Conservation (phyloP, 257 asterid genomes). For the Solanum lignicaule region DNA sequence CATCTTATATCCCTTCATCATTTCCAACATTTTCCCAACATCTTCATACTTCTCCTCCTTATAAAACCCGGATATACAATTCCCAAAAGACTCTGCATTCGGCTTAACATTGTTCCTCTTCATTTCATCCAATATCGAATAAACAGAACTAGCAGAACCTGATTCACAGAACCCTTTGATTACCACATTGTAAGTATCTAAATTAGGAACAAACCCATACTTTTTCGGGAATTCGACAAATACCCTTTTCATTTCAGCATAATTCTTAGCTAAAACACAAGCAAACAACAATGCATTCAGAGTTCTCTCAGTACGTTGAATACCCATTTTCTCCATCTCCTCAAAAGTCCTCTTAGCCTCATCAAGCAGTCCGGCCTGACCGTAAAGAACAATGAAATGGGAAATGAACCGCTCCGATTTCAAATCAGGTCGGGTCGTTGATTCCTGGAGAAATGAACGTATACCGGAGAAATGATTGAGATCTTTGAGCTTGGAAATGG, state of each 20-base stretch:
- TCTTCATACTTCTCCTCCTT: slow-evolving; percentile 46
- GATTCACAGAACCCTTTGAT: slow-evolving; percentile 66
- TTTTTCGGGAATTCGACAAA: slow-evolving; percentile 48
- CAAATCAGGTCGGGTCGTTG: slow-evolving; percentile 27
- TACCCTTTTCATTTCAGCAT: slow-evolving; percentile 49
- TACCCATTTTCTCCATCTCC: slow-evolving; percentile 42
- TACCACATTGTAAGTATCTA: slow-evolving; percentile 58
- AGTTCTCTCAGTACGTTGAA: slow-evolving; percentile 36
- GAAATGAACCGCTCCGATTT: slow-evolving; percentile 36
- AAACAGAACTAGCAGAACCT: slow-evolving; percentile 41
- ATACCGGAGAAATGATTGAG: slow-evolving; percentile 40
- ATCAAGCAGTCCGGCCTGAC: slow-evolving; percentile 46
- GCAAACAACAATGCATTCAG: slow-evolving; percentile 58
- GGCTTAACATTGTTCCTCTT: slow-evolving; percentile 49
- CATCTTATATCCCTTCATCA: slow-evolving; percentile 49
- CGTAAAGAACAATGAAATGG: slow-evolving; percentile 58
- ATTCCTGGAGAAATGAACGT: slow-evolving; percentile 42
- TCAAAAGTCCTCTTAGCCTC: slow-evolving; percentile 64
- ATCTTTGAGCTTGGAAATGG: slow-evolving; percentile 42
- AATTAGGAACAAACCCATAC: slow-evolving; percentile 44
- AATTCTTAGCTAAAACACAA: slow-evolving; percentile 50
- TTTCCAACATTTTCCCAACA: slow-evolving; percentile 51
- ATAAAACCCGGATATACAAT: slow-evolving; percentile 56
- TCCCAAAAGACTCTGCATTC: slow-evolving; percentile 36
- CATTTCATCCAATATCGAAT: slow-evolving; percentile 74